Conservation (phyloP, 1,284 basidiomycete genomes). For the Microbotryum intermedium region DNA sequence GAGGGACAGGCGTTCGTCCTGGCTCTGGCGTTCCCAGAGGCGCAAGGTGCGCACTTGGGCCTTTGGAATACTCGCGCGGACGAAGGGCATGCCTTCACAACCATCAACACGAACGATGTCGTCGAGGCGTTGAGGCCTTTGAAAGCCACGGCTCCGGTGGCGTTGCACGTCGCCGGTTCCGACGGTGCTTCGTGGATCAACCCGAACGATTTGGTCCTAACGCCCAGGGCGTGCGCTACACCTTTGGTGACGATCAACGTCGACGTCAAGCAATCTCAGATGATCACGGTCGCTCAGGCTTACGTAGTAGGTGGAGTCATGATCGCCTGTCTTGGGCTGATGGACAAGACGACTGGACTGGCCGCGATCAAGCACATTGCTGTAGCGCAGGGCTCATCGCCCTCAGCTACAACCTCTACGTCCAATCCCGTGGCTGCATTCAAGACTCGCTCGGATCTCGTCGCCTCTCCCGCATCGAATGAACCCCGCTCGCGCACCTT, state of each 20-base stretch:
- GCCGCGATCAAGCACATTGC: conserved; percentile 9
- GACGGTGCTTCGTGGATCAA: neutral
- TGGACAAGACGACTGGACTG: conserved; percentile 29
- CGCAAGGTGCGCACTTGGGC: conserved; percentile 20
- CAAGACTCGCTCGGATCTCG: neutral
- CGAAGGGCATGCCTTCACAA: neutral
- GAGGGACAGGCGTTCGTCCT: conserved; percentile 16
- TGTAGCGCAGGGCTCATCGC: neutral
- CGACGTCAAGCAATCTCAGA: neutral
- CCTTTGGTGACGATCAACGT: neutral
- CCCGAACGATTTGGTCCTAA: neutral
- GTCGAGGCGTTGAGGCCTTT: conserved; percentile 4
- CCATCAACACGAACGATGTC: conserved; percentile 11
- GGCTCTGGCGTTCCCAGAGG: conserved; percentile 5
- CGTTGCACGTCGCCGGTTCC: neutral
- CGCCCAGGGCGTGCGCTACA: neutral
- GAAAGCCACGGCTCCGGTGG: neutral
- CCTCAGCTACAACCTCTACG: neutral
- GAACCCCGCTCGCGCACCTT: neutral
- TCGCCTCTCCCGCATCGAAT: neutral
- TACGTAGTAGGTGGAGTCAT: neutral
- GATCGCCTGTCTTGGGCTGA: conserved; percentile 28
- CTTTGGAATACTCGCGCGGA: conserved; percentile 23
- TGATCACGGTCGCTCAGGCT: conserved; percentile 3
- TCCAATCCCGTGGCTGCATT: neutral